Evolutionary conservation across 306 rosid genomes (phyloP).

Genomic region (Lotus japonicus): DNA sequence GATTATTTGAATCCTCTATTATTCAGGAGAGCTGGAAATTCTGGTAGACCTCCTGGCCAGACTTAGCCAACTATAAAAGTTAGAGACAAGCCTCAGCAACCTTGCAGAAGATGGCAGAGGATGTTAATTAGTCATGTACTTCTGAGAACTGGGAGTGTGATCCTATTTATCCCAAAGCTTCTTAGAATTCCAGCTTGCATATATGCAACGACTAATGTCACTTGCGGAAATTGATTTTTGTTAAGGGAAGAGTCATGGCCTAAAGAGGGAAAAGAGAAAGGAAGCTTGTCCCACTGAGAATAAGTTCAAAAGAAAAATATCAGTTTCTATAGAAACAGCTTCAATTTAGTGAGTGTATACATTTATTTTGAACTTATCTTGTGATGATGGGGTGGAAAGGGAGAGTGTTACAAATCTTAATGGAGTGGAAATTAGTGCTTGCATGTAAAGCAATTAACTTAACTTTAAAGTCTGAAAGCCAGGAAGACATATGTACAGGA

Average conservation of each 20-base stretch:
- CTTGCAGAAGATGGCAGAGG: constrained; percentile 21
- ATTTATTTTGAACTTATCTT: constrained; percentile 21
- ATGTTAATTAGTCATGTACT: no score
- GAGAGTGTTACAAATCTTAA: constrained; percentile 23
- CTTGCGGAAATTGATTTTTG: constrained; percentile 26
- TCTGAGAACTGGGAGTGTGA: constrained; percentile 7
- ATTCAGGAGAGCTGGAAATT: constrained; percentile 64
- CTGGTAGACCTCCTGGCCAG: constrained; percentile 71
- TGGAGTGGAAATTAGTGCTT: constrained; percentile 21
- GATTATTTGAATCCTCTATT: constrained; percentile 5
- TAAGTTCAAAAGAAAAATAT: constrained; percentile 21
- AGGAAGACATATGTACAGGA: constrained; percentile 13
- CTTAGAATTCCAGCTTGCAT: constrained; percentile 30
- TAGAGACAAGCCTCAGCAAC: constrained; percentile 36
- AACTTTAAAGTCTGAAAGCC: background rate
- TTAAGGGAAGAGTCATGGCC: constrained; percentile 23
- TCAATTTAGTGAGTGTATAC: constrained; percentile 18
- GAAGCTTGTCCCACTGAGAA: constrained; percentile 37
- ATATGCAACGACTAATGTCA: constrained; percentile 32
- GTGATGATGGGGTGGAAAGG: background rate
- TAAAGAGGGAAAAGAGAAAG: constrained; percentile 9
- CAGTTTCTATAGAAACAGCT: constrained; percentile 26
- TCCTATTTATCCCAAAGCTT: constrained; percentile 22
- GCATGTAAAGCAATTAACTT: constrained; percentile 38
- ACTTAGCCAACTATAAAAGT: constrained; percentile 23